These are phyloP conservation scores for Moelleriella libera DNA, from an alignment of 2,329 filamentous ascomycete genomes.

Conservation along the genomic window DNA sequence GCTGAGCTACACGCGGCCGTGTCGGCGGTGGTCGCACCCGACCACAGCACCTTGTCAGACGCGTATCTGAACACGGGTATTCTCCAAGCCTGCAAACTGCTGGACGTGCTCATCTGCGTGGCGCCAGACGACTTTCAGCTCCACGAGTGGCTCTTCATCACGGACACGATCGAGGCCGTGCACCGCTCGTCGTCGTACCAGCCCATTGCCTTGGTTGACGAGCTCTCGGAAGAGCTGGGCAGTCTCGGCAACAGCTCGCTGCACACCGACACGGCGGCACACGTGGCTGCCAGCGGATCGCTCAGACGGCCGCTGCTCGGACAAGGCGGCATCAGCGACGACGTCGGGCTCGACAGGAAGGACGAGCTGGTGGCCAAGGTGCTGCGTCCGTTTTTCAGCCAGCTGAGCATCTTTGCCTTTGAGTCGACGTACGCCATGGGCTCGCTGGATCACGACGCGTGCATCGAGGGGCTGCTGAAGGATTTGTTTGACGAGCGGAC, in stretches of 20 bases:
- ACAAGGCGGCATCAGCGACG: conserved; percentile 37
- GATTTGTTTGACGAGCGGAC: conserved; percentile 72
- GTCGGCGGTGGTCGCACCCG: conserved; percentile 55
- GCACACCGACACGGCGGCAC: conserved; percentile 22
- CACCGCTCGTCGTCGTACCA: conserved; percentile 61
- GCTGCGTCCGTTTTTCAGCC: conserved; percentile 75
- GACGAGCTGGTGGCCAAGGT: conserved; percentile 64
- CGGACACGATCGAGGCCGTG: conserved; percentile 91
- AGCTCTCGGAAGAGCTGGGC: conserved; percentile 64
- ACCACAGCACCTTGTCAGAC: conserved; percentile 48
- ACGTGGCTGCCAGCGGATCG: conserved; percentile 19
- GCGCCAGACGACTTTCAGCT: conserved; percentile 94
- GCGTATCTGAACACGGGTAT: conserved; percentile 65
- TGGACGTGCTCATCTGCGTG: conserved; percentile 75
- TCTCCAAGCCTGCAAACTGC: conserved; percentile 83
- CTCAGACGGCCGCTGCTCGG: conserved; percentile 36
- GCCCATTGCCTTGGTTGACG: conserved; percentile 67
- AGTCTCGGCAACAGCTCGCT: conserved; percentile 18
- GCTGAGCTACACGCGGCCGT: conserved; percentile 71
- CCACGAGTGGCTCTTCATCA: conserved; percentile 96
- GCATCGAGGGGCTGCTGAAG: conserved; percentile 47
- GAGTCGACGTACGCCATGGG: conserved; percentile 86
- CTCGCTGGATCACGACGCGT: conserved; percentile 48
- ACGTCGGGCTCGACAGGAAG: conserved; percentile 42
- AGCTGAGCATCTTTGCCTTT: conserved; percentile 85